Percentiles rank a stretch among this genome's conserved stretches.
These are phyloP conservation scores for Sindora glabra DNA, from an alignment of 306 rosid genomes.

Conservation along the genomic window DNA sequence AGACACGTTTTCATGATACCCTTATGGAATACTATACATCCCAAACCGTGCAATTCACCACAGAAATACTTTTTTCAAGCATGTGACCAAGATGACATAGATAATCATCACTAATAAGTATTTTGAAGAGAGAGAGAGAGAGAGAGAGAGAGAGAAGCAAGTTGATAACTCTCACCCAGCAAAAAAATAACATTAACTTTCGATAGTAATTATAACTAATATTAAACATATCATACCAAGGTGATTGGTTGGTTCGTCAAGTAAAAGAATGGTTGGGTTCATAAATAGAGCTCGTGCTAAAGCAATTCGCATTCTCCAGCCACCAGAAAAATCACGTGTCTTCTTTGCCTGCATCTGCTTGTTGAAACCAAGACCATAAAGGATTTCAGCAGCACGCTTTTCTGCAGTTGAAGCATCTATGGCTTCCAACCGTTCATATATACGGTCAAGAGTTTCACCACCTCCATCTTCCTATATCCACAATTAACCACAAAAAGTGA, in stretches of 20 bases:
- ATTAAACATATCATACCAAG: slow-evolving; percentile 42
- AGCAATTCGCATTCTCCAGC: slow-evolving; percentile 99
- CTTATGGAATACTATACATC: too few species aligned
- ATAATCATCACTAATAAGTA: too few species aligned
- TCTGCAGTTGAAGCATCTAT: slow-evolving; percentile 94
- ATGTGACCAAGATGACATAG: too few species aligned
- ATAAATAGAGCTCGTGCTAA: slow-evolving; percentile 91
- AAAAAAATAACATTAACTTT: neutral
- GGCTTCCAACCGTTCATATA: slow-evolving; percentile 89
- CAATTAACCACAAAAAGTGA: neutral
- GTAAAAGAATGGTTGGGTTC: slow-evolving; percentile 86
- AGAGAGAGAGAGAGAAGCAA: too few species aligned
- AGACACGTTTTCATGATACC: too few species aligned
- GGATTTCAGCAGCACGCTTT: slow-evolving; percentile 97
- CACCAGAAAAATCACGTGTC: slow-evolving; percentile 95
- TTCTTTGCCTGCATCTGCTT: slow-evolving; percentile 92
- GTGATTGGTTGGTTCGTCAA: slow-evolving; percentile 98
- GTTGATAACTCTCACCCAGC: too few species aligned
- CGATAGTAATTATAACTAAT: too few species aligned
- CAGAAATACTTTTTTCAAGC: too few species aligned
- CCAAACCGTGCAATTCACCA: too few species aligned
- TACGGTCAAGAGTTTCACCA: slow-evolving; percentile 81
- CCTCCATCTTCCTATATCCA: slow-evolving; percentile 83
- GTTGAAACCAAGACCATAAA: slow-evolving; percentile 86
- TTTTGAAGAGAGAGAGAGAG: too few species aligned